These are phyloP conservation scores for Gamarada debralockiae DNA, from an alignment of 495 filamentous ascomycete genomes.

Conservation along the genomic window DNA sequence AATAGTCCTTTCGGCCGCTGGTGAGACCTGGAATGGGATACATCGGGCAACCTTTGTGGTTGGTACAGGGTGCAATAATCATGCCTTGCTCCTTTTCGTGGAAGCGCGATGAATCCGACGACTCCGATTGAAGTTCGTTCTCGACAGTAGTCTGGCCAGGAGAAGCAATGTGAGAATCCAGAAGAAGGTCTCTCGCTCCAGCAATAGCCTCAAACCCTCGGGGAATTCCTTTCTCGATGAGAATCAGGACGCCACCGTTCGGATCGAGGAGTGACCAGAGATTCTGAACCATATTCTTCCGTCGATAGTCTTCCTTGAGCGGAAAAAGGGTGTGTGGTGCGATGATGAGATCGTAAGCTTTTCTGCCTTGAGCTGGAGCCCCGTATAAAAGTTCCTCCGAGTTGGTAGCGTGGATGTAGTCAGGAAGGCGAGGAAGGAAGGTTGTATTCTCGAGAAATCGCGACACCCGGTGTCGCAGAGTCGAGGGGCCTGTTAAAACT, in stretches of 20 bases:
- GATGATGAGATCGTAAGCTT: constrained; percentile 85
- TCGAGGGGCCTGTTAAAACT: constrained; percentile 43
- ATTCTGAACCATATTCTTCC: constrained; percentile 75
- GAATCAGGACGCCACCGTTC: constrained; percentile 78
- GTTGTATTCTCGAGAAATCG: constrained; percentile 80
- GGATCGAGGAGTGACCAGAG: constrained; percentile 84
- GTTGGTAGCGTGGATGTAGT: constrained; percentile 64
- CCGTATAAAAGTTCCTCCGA: constrained; percentile 39
- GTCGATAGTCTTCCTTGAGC: constrained; percentile 65
- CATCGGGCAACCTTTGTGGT: constrained; percentile 85
- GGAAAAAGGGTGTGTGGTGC: constrained; percentile 79
- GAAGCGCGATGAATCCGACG: constrained; percentile 27
- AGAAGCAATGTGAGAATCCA: constrained; percentile 70
- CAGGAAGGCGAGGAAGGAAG: constrained; percentile 90
- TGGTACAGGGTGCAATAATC: constrained; percentile 96
- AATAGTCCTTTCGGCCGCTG: constrained; percentile 78
- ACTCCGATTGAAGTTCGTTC: constrained; percentile 28
- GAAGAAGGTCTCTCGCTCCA: constrained; percentile 70
- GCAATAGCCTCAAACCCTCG: constrained; percentile 91
- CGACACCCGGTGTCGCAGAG: constrained; percentile 71
- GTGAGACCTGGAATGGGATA: constrained; percentile 65
- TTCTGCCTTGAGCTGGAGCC: constrained; percentile 49
- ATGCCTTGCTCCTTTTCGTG: constrained; percentile 69
- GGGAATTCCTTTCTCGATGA: constrained; percentile 89
- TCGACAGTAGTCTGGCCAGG: constrained; percentile 39